A percentile compares a stretch with the other conserved stretches of the same genome.
These are phyloP conservation scores for Corylus americana DNA, from an alignment of 306 rosid genomes.

Conservation along the genomic window DNA sequence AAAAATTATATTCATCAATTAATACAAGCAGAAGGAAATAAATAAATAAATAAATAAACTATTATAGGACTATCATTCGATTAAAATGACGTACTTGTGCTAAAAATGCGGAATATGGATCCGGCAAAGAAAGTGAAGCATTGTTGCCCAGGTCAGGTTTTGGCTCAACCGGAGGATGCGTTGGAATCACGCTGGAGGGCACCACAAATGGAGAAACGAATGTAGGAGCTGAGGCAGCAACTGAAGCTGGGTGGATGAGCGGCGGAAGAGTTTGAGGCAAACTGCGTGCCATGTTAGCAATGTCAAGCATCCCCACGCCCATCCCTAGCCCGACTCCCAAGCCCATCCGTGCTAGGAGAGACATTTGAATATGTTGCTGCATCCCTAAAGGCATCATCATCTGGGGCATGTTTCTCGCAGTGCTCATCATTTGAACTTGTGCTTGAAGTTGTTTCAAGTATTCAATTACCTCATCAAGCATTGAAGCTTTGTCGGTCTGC, in stretches of 20 bases:
- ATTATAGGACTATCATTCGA: too few relatives aligned
- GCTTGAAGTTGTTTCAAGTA: slow-evolving; percentile 60
- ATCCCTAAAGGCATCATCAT: slow-evolving; percentile 50
- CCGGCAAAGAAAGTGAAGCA: slow-evolving; percentile 28
- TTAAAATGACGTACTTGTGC: slow-evolving; percentile 45
- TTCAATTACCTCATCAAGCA: slow-evolving; percentile 65
- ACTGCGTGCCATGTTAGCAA: slow-evolving; percentile 24
- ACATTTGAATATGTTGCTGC: slow-evolving; percentile 64
- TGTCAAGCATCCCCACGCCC: slow-evolving; percentile 47
- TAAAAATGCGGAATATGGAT: slow-evolving; percentile 37
- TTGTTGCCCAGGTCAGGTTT: slow-evolving; percentile 30
- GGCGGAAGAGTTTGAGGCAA: slow-evolving; percentile 28
- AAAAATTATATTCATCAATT: slow-evolving; percentile 8
- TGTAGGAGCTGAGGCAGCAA: slow-evolving; percentile 24
- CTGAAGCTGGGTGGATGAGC: slow-evolving; percentile 19
- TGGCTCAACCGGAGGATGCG: slow-evolving; percentile 20
- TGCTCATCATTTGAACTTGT: slow-evolving; percentile 53
- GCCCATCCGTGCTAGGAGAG: slow-evolving; percentile 42
- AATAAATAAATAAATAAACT: too few relatives aligned
- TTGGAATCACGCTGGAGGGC: slow-evolving; percentile 27
- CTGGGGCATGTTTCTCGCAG: slow-evolving; percentile 38
- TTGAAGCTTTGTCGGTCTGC: slow-evolving; percentile 64
- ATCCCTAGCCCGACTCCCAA: slow-evolving; percentile 26
- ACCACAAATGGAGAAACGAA: slow-evolving; percentile 35
- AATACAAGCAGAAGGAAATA: background rate